A percentile compares a stretch with the other conserved stretches of the same genome.
These are phyloP conservation scores for Pistacia atlantica DNA, from an alignment of 345 rosid genomes.

Conservation along the genomic window DNA sequence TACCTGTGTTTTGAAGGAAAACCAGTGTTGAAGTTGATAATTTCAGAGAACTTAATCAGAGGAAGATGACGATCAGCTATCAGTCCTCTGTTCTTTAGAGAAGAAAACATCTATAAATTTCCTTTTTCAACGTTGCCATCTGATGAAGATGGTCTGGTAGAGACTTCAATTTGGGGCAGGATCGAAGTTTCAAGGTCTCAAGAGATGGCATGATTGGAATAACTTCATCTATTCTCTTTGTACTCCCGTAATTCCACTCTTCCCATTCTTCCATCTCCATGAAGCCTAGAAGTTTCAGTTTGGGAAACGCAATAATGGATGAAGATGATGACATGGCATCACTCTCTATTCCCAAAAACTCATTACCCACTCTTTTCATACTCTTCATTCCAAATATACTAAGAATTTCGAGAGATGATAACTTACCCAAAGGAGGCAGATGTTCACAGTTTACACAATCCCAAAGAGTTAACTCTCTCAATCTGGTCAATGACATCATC, in stretches of 20 bases:
- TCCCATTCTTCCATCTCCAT: accelerated
- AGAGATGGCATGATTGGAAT: background rate
- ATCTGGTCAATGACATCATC: conserved; percentile 8
- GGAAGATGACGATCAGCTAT: too few species aligned
- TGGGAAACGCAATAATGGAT: background rate
- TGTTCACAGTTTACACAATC: too few species aligned
- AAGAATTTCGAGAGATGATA: background rate
- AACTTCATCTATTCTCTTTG: background rate
- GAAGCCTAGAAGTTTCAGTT: background rate
- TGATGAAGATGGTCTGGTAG: background rate
- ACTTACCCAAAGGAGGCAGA: background rate
- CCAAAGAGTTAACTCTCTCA: accelerated
- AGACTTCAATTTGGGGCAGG: background rate
- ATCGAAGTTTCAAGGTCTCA: background rate
- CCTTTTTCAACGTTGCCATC: background rate
- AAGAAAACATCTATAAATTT: too few species aligned
- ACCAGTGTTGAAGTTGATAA: too few species aligned
- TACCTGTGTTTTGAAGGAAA: too few species aligned
- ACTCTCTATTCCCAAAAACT: background rate
- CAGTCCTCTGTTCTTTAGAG: too few species aligned
- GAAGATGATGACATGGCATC: background rate
- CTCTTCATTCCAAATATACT: accelerated
- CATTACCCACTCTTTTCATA: background rate
- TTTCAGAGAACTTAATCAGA: too few species aligned
- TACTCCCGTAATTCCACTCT: background rate